Evolutionary conservation across 805 yeast species (phyloP).

Genomic region (Cyberlindnera veronae): DNA sequence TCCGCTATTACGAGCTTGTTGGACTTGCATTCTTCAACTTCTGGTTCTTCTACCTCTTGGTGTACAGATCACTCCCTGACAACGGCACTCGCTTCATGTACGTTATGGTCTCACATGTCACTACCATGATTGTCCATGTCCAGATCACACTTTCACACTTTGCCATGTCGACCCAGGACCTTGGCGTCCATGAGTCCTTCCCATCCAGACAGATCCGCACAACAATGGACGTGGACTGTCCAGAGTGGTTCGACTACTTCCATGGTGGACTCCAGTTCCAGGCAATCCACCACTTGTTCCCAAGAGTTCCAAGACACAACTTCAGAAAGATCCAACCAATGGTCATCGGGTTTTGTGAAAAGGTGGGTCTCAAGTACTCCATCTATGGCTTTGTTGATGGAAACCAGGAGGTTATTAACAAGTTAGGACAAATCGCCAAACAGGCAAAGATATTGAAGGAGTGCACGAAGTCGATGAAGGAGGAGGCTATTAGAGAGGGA

Average conservation of each 20-base stretch:
- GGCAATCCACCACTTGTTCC: conserved; percentile 86
- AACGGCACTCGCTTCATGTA: conserved; percentile 52
- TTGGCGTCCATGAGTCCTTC: conserved; percentile 78
- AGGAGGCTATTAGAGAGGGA: conserved; percentile 40
- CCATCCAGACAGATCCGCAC: conserved; percentile 80
- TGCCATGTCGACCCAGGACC: conserved; percentile 89
- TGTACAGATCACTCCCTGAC: conserved; percentile 49
- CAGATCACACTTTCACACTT: conserved; percentile 88
- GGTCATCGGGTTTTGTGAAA: conserved; percentile 71
- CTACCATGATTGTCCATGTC: conserved; percentile 91
- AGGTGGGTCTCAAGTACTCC: conserved; percentile 73
- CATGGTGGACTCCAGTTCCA: conserved; percentile 94
- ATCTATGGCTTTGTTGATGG: conserved; percentile 84
- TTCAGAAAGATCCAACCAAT: conserved; percentile 69
- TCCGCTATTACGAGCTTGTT: conserved; percentile 69
- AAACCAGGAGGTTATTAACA: conserved; percentile 63
- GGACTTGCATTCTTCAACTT: conserved; percentile 69
- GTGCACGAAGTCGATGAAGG: conserved; percentile 61
- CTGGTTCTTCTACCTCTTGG: conserved; percentile 76
- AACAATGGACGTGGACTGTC: conserved; percentile 94
- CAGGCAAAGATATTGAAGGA: conserved; percentile 76
- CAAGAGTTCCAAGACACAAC: conserved; percentile 85
- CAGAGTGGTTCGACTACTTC: conserved; percentile 84
- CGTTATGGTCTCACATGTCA: conserved; percentile 68
- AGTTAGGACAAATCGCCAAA: conserved; percentile 69